A percentile compares a stretch with the other conserved stretches of the same genome.
Conservation (phyloP, 306 rosid species). For the Casuarina equisetifolia region DNA sequence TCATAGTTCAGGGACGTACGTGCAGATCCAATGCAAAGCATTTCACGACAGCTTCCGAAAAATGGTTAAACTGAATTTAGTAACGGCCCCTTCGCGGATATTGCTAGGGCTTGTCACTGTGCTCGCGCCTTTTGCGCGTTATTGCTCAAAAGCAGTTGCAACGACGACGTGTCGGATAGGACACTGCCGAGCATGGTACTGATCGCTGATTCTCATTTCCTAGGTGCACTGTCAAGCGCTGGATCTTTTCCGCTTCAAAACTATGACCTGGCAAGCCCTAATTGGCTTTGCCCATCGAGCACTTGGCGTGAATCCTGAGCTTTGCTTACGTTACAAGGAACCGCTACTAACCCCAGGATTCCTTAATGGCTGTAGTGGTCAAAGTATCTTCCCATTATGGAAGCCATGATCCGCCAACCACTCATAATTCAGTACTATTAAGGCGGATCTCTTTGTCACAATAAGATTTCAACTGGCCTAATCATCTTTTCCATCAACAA, state of each 20-base stretch:
- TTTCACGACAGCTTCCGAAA: background rate
- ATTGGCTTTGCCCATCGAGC: background rate
- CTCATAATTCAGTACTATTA: too few species aligned
- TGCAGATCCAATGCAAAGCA: background rate
- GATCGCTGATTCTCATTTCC: background rate
- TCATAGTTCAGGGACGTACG: slow-evolving; percentile 1
- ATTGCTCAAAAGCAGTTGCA: background rate
- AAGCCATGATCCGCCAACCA: too few species aligned
- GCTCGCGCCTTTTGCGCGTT: slow-evolving; percentile 28
- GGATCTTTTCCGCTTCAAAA: background rate
- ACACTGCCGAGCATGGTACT: slow-evolving; percentile 3
- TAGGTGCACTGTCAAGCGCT: background rate
- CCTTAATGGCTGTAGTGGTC: too few species aligned
- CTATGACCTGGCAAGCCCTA: background rate
- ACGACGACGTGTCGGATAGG: background rate
- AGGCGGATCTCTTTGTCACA: too few species aligned
- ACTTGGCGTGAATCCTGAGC: background rate
- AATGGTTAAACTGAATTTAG: slow-evolving; percentile 6
- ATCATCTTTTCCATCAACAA: too few species aligned
- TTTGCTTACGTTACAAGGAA: too few species aligned
- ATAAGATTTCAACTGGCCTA: too few species aligned
- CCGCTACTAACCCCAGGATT: too few species aligned
- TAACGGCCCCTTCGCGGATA: slow-evolving; percentile 21
- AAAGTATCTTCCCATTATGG: too few species aligned
- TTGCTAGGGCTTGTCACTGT: slow-evolving; percentile 17